Conservation (phyloP, 306 rosid genomes). For the Crataegus laevigata region DNA sequence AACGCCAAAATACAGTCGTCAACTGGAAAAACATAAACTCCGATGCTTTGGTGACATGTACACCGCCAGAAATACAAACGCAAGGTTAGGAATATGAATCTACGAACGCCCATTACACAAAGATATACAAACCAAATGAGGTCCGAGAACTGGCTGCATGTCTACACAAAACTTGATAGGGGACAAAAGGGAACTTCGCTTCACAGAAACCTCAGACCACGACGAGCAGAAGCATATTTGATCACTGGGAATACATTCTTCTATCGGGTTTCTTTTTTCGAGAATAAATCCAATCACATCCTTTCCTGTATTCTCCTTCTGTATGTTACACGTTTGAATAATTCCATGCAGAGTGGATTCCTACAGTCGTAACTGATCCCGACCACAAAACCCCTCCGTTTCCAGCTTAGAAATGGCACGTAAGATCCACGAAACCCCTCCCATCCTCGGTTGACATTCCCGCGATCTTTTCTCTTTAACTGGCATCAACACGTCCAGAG, state of each 20-base stretch:
- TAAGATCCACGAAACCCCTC: no score
- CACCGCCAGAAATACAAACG: background rate
- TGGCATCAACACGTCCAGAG: background rate
- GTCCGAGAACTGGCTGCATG: background rate
- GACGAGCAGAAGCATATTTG: background rate
- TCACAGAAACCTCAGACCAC: background rate
- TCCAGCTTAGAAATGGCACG: background rate
- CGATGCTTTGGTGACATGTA: background rate
- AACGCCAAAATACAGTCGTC: no score
- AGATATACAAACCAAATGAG: no score
- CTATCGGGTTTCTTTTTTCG: background rate
- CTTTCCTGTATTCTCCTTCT: background rate
- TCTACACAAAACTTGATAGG: background rate
- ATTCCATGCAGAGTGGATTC: background rate
- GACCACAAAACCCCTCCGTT: background rate
- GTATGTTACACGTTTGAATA: background rate
- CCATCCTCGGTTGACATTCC: background rate
- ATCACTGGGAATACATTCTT: background rate
- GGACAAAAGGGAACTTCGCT: background rate
- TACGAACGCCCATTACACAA: no score
- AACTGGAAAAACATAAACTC: background rate
- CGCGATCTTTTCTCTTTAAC: background rate
- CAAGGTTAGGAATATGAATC: background rate
- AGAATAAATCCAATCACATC: constrained; percentile 3
- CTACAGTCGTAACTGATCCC: background rate